Base-by-base conservation (phyloP, 306 rosid genomes). In the Dicorynia guianensis region DNA sequence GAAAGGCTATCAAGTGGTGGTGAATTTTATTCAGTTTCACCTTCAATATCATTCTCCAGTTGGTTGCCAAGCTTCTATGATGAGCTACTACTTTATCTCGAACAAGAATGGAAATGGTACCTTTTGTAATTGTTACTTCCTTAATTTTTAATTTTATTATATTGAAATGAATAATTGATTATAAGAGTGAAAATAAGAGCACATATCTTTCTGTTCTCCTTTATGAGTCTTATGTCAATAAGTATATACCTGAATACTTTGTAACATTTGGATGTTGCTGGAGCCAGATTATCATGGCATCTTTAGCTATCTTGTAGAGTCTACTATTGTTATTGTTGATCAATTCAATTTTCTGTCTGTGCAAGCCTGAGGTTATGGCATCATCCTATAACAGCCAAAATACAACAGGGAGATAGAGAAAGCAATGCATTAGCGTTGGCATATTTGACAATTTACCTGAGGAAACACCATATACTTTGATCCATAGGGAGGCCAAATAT, bases 61-160 rank as follows among this genome's bases (percentile, higher is more conserved):
- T 96, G 99, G 99, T 76, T 96, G 63, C 96, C 99, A 35, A 84
- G 80, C 89, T 96, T 96, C 89, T 92, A 92, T 47, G 98, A 96
- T 25, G 99, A 92, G 49, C 78, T 96, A 84, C 90, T 96, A 64
- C 99, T 96, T 71, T 96, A 90, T 87, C 97, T 96, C 40, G 98
- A 96, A 83, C 99, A 96, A 83, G 99, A 92, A 81, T 92, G 99
- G 99, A 96, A 96, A 80, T 96, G 99, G 99, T 96, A 89, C 15
- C 6, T 11, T 77, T 82, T 61, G 14, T 50, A 58, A 67, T 67
- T 58, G 79, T 77, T 60, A 19, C 72, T 71, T 71, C 34, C 14
- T 11, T 52, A 67, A 49, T 81, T 66, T 64, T 36, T 71, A 52
- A 58, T 11, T 20, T 53, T 54, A 25, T 25, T 25, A 25, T 25